Base-by-base conservation (phyloP, 2,329 filamentous ascomycete species). In the Sclerotinia subarctica region DNA sequence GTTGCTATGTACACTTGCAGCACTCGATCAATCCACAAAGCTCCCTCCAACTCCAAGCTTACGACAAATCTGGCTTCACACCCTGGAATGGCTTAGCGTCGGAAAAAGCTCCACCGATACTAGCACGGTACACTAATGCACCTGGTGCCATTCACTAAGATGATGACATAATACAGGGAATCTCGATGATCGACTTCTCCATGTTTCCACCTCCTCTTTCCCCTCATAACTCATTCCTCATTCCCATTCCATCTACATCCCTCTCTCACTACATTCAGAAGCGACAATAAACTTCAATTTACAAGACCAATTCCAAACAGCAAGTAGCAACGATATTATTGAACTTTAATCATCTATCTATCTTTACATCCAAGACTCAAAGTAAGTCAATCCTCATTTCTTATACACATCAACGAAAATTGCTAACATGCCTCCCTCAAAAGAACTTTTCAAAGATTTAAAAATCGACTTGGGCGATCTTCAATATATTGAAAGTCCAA, bases 41-140 rank as follows among this genome's bases (percentile, higher is more conserved):
- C 63, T 65, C 52, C 38, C 65, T 38, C 38, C 38, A 35, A 35
- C 38, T 42, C 38, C 38, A 42, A 68, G 62, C 65, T 68, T 69
- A 68, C 66, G 71, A 71, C 66, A 32, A 62, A 72, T 72, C 71
- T 73, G 72, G 71, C 72, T 69, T 73, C 54, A 26, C 29, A 6
- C 19, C 46, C 46, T 29, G 32, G n/a, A 38, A 51, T 51, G 24
- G 69, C 24, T 56, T 69, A 69, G 68, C 19, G 15, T 52, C 71
- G 72, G 71, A 47, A 46, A 69, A 69, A 17, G 32, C 51, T 68
- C 51, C n/a, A 24, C 64, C 70, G 70, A 64, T 15, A 69, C 53
- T 42, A 42, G 38, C 53, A 32, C 21, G 19, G 32, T 13, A 47
- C 60, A 53, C 72, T 71, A 72, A 59, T 59, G 42, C 53, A 60